phyloP scores from a whole-genome alignment of 177 flowering plant genomes.

The Vitis hybrid region DNA sequence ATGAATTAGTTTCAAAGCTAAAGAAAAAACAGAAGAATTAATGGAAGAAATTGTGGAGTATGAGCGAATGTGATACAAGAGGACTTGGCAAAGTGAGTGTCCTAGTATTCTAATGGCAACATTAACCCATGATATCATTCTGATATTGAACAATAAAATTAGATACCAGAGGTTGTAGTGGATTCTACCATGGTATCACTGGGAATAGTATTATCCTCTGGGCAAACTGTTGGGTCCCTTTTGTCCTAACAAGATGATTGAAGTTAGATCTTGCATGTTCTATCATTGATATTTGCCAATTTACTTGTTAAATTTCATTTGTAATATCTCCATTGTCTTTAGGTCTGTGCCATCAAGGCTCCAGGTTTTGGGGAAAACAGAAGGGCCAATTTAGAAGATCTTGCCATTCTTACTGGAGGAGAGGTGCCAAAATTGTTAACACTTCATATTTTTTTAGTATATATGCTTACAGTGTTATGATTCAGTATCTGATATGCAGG shows the following conservation, averaged over 20 bases:
- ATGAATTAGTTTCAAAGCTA: no score
- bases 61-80: no score
- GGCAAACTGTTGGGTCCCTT: background rate
- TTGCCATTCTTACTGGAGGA: slow-evolving; percentile 81
- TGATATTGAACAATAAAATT: no score
- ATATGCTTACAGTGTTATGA: background rate
- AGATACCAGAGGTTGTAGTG: no score
- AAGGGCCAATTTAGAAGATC: slow-evolving; percentile 76
- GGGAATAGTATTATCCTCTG: background rate
- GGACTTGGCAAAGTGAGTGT: no score
- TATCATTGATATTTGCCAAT: background rate
- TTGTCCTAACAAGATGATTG: background rate
- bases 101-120: no score
- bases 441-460: background rate
- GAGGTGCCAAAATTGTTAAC: slow-evolving; percentile 46
- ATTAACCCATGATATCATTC: no score
- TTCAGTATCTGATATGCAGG: slow-evolving; percentile 36
- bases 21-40: no score
- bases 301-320: slow-evolving; percentile 7
- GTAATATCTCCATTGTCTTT: background rate
- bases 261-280: background rate
- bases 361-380: slow-evolving; percentile 95
- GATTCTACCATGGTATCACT: no score
- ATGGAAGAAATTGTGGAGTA: no score
- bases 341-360: slow-evolving; percentile 93